phyloP scores from a whole-genome alignment of 2,329 filamentous ascomycete genomes.

The Dothistroma pini region DNA sequence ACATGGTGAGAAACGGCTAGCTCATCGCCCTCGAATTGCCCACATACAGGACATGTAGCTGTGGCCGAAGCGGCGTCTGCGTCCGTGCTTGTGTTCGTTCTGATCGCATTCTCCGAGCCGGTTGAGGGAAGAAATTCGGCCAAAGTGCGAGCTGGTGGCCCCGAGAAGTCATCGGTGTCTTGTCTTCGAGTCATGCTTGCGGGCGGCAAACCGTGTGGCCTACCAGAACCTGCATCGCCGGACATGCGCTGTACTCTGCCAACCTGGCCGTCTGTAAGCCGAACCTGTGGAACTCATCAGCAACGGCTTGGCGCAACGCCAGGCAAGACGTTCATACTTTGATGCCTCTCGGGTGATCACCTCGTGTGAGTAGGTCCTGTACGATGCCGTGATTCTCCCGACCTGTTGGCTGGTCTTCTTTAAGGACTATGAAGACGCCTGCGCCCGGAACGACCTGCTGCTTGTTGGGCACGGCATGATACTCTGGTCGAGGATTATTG shows the following conservation, averaged over 20 bases:
- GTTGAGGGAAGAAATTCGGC: constrained; percentile 27
- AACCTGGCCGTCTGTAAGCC: constrained; percentile 66
- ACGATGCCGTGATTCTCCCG: constrained; percentile 65
- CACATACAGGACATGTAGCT: constrained; percentile 61
- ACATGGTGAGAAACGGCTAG: constrained; percentile 66
- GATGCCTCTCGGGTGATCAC: constrained; percentile 73
- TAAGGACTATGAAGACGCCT: constrained; percentile 68
- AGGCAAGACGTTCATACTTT: constrained; percentile 45
- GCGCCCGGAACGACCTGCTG: constrained; percentile 58
- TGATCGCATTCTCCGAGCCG: constrained; percentile 29
- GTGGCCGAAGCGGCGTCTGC: constrained; percentile 21
- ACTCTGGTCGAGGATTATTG: background rate
- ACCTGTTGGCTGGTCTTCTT: constrained; percentile 71
- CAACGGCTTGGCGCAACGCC: constrained; percentile 34
- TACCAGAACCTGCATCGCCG: constrained; percentile 5
- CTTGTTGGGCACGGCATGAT: constrained; percentile 29
- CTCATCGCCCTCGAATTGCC: constrained; percentile 64
- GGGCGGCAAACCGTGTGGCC: background rate
- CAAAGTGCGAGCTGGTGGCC: constrained; percentile 28
- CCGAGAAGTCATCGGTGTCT: constrained; percentile 14
- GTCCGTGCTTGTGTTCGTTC: constrained; percentile 10
- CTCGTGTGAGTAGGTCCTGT: constrained; percentile 64
- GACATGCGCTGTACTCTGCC: constrained; percentile 67
- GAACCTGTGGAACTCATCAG: constrained; percentile 59
- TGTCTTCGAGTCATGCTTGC: background rate